Conservation (phyloP, 148 eudicot genomes). For the Camellia granthamiana region DNA sequence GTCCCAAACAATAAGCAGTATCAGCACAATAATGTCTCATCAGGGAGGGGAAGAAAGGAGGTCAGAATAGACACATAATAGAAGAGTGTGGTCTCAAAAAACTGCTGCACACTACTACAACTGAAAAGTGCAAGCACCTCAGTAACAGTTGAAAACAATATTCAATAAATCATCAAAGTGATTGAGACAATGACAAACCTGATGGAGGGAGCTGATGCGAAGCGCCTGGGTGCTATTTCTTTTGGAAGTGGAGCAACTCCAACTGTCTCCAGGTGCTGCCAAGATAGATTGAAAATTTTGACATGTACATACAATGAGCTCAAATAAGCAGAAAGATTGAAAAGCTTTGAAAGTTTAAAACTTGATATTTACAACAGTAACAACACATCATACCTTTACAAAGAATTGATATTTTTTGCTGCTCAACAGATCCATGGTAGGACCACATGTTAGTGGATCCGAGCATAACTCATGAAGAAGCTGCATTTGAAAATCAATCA, state of each 20-base stretch:
- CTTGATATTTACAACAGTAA: neutral
- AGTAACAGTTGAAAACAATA: neutral
- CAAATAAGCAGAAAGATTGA: neutral
- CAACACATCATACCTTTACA: conserved; percentile 55
- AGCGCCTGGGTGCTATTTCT: conserved; percentile 66
- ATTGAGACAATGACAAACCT: conserved; percentile 41
- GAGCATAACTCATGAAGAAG: conserved; percentile 81
- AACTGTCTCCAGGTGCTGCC: conserved; percentile 79
- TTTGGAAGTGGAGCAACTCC: conserved; percentile 86
- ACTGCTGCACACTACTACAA: neutral
- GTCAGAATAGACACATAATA: neutral
- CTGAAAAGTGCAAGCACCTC: neutral
- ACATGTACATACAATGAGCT: neutral
- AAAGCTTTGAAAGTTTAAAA: neutral
- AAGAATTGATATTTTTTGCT: conserved; percentile 77
- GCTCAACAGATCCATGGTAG: conserved; percentile 82
- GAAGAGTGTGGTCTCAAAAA: neutral
- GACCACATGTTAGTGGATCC: conserved; percentile 83
- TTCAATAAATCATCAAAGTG: neutral
- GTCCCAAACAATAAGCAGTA: neutral
- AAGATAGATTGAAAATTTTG: neutral
- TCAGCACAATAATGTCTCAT: neutral
- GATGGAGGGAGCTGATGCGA: conserved; percentile 96
- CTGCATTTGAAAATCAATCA: conserved; percentile 43
- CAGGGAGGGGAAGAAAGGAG: neutral